phyloP scores from a whole-genome alignment of 1,284 basidiomycete species.

The Porodaedalea pini region DNA sequence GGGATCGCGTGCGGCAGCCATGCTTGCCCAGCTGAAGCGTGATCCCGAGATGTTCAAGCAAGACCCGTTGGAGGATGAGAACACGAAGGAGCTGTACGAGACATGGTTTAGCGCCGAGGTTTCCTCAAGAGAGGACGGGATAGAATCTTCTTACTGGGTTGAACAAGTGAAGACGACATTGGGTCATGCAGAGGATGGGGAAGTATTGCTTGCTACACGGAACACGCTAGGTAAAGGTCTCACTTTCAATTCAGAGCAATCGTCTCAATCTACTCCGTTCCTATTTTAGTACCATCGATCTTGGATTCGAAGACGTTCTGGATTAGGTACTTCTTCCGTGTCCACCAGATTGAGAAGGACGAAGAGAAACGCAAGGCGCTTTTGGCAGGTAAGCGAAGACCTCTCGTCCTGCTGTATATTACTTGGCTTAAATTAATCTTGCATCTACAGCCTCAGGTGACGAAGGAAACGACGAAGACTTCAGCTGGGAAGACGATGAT shows the following conservation, averaged over 20 bases:
- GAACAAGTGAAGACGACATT: slow-evolving; percentile 48
- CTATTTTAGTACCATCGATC: slow-evolving; percentile 60
- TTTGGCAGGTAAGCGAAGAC: slow-evolving; percentile 58
- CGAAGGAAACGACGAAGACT: slow-evolving; percentile 67
- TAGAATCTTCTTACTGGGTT: slow-evolving; percentile 53
- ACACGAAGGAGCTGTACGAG: slow-evolving; percentile 53
- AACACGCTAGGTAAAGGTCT: slow-evolving; percentile 56
- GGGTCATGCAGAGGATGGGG: slow-evolving; percentile 50
- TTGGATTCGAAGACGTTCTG: slow-evolving; percentile 77
- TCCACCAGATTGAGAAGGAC: slow-evolving; percentile 79
- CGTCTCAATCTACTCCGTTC: slow-evolving; percentile 5
- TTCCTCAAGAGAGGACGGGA: slow-evolving; percentile 51
- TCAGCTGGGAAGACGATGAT: slow-evolving; percentile 78
- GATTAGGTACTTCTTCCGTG: slow-evolving; percentile 90
- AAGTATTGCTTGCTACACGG: slow-evolving; percentile 53
- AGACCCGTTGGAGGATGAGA: slow-evolving; percentile 67
- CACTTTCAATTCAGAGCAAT: slow-evolving; percentile 7
- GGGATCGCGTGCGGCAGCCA: slow-evolving; percentile 72
- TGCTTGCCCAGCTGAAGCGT: slow-evolving; percentile 70
- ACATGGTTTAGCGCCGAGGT: slow-evolving; percentile 58
- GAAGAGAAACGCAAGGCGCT: slow-evolving; percentile 80
- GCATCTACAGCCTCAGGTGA: slow-evolving; percentile 32
- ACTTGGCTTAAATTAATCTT: slow-evolving; percentile 10
- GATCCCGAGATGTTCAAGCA: slow-evolving; percentile 75
- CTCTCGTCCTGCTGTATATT: slow-evolving; percentile 1